Evolutionary conservation across 2,329 filamentous ascomycete species (phyloP).

Genomic region (Aspergillus ochraceus): DNA sequence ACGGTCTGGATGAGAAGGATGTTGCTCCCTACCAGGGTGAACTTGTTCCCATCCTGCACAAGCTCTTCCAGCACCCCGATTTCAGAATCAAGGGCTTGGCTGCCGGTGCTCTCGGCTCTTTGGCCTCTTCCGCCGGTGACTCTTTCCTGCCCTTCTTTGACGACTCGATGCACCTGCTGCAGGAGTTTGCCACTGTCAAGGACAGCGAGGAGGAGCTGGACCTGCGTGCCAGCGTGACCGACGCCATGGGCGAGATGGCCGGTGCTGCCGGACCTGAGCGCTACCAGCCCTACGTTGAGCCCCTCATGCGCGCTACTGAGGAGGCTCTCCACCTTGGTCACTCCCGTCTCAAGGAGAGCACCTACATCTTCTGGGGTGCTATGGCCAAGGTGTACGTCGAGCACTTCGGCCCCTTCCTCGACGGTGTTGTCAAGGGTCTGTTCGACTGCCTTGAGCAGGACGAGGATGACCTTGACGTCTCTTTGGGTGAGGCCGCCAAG

Average conservation of each 20-base stretch:
- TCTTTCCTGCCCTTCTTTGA: constrained; percentile 91
- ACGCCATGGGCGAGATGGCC: constrained; percentile 91
- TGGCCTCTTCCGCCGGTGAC: constrained; percentile 79
- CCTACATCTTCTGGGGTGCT: constrained; percentile 94
- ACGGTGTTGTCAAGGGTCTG: constrained; percentile 55
- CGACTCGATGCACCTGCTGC: constrained; percentile 85
- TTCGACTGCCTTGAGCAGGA: constrained; percentile 86
- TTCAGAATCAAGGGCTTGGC: constrained; percentile 87
- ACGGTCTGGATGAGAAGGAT: constrained; percentile 68
- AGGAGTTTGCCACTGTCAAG: constrained; percentile 80
- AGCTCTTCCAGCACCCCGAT: constrained; percentile 79
- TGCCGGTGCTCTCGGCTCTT: constrained; percentile 84
- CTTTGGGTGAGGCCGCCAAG: constrained; percentile 71
- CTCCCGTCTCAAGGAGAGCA: constrained; percentile 88
- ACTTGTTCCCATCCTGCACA: constrained; percentile 80
- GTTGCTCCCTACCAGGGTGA: constrained; percentile 80
- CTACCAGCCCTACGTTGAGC: constrained; percentile 88
- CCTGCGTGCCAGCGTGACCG: constrained; percentile 83
- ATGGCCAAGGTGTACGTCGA: constrained; percentile 92
- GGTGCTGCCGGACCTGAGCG: constrained; percentile 79
- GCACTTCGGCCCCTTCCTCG: constrained; percentile 49
- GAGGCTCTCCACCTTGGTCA: constrained; percentile 87
- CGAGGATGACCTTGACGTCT: constrained; percentile 76
- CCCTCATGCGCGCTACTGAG: constrained; percentile 88
- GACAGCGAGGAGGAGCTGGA: constrained; percentile 87